Evolutionary conservation across 768 basidiomycete genomes (phyloP), one percentile per base, ranked within the genome.

Genomic region (Boletus insuetus): DNA sequence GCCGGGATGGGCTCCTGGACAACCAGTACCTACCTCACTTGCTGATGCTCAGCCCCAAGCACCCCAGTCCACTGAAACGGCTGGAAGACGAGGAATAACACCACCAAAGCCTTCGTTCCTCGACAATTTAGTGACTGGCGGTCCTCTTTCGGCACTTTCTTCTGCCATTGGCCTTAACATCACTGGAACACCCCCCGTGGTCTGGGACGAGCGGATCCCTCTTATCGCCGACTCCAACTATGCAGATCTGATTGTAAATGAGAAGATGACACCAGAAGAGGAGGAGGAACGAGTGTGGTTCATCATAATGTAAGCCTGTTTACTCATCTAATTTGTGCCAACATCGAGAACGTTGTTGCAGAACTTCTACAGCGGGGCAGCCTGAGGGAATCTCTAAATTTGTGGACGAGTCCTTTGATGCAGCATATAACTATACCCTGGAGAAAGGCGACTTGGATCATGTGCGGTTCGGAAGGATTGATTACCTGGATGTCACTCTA

Each of bases 151-250:
- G 29, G 74, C 74, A 1, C 56, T 91, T 13, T 79, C 89, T 61
- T 68, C 74, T 12, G 75, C 77, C 51, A 63, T 82, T 35, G 91
- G 90, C n/a, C 67, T 93, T 26, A 92, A 93, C 66, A 73, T 91
- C 59, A 83, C 85, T 3, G 84, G 86, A 61, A 73, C 63, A 39
- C 46, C 73, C 41, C 69, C 64, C 34, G 64, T 69, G 8, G 54
- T 62, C 46, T 94, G 89, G 90, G 89, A 92, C 63, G 71, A 75
- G 12, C 81, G 90, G 29, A 81, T 95, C 39, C 82, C 86, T 24
- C 74, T 94, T 37, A 83, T 96, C 70, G 91, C 87, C 48, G 93
- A 95, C 70, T 78, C 85, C 46, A 94, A 91, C 69, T 94, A 81
- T 66, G 73, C 80, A 26, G 84, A 89, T 29, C 34, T 89, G 47